A percentile compares a stretch with the other conserved stretches of the same genome.
phyloP scores from a whole-genome alignment of 768 basidiomycete genomes.

The Panaeolus cyanescens region DNA sequence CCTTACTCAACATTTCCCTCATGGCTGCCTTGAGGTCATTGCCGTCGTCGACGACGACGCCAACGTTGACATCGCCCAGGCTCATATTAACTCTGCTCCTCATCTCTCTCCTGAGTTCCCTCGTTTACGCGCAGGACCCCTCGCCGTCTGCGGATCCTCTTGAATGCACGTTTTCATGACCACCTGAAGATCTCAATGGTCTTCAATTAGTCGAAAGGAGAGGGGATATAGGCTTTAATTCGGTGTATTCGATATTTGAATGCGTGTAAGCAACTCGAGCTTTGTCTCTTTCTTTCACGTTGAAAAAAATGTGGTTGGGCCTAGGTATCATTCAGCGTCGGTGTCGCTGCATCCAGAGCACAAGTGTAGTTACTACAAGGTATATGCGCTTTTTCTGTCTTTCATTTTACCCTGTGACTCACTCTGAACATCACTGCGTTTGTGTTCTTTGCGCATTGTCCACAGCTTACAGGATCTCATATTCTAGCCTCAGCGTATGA shows the following conservation, averaged over 20 bases:
- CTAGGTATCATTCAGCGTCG: slow-evolving; percentile 2
- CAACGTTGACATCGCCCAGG: too few species aligned
- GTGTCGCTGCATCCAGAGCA: background rate
- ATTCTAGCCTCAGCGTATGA: too few species aligned
- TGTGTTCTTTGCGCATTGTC: too few species aligned
- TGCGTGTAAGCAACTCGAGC: slow-evolving; percentile 16
- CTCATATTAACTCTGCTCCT: too few species aligned
- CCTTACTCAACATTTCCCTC: too few species aligned
- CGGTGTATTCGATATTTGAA: slow-evolving; percentile 21
- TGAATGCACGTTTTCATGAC: slow-evolving; percentile 16
- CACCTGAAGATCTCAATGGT: slow-evolving; percentile 6
- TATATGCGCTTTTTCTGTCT: background rate
- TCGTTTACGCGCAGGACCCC: background rate
- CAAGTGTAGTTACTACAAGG: slow-evolving; percentile 19
- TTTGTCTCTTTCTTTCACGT: background rate
- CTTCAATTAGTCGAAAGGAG: slow-evolving; percentile 10
- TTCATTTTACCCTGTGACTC: background rate
- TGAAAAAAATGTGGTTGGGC: background rate
- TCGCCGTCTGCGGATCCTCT: background rate
- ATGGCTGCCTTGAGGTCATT: too few species aligned
- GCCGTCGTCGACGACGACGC: too few species aligned
- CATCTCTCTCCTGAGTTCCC: too few species aligned
- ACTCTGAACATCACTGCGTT: too few species aligned
- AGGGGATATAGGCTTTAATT: slow-evolving; percentile 10
- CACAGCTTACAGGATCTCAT: too few species aligned